phyloP scores from a whole-genome alignment of 169 alveolate genomes.

The Plasmodium berghei region DNA sequence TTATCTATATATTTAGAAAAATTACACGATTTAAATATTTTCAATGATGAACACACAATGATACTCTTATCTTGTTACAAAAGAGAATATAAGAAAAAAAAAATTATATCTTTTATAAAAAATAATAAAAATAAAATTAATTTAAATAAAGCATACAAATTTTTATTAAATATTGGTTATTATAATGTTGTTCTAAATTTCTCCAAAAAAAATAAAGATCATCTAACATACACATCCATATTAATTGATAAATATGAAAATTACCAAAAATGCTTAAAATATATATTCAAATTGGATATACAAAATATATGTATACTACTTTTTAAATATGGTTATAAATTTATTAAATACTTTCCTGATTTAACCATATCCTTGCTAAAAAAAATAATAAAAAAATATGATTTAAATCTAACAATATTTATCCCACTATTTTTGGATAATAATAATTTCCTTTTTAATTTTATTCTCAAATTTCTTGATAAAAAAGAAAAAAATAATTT shows the following conservation, averaged over 20 bases:
- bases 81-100: conserved; percentile 55
- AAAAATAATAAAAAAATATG: conserved; percentile 59
- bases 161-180: conserved; percentile 53
- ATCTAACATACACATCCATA: conserved; percentile 53
- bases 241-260: conserved; percentile 70
- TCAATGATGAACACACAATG: conserved; percentile 72
- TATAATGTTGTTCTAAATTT: conserved; percentile 56
- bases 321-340: conserved; percentile 60
- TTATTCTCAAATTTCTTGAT: conserved; percentile 69
- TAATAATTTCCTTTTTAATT: conserved; percentile 52
- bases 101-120: conserved; percentile 57
- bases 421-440: conserved; percentile 61
- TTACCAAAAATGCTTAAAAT: conserved; percentile 61
- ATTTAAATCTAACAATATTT: conserved; percentile 61
- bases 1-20: conserved; percentile 64
- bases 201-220: conserved; percentile 63
- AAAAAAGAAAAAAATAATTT: background rate
- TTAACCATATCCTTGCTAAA: conserved; percentile 42
- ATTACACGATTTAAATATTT: conserved; percentile 34
- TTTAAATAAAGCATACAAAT: conserved; percentile 55
- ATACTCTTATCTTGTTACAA: conserved; percentile 63
- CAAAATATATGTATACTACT: conserved; percentile 64
- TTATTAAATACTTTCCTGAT: conserved; percentile 62
- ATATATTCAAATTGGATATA: conserved; percentile 57
- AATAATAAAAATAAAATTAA: conserved; percentile 55